Base-by-base conservation (phyloP, 2,329 filamentous ascomycete genomes). In the Spiromastix sp. region DNA sequence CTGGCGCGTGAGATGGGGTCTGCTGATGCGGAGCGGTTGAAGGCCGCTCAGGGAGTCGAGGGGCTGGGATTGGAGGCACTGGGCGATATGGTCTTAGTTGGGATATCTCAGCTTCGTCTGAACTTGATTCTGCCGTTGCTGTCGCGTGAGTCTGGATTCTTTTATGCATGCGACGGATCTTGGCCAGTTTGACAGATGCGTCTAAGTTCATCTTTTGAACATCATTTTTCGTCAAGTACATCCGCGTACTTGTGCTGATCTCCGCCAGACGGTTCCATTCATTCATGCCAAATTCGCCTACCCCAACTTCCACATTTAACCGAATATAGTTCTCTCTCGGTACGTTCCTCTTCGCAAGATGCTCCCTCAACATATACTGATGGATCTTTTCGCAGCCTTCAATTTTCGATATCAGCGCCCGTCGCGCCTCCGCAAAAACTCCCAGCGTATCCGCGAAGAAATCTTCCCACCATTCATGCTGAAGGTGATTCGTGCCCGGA, bases 221-320 rank as follows among this genome's bases (percentile, higher is more conserved):
- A 1, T 77, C 77, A 8, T 72, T 68, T 42, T 79, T 79, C 5
- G 70, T 66, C 35, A 98, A 72, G 54, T 96, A 98, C 43, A 81
- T 76, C 46, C 84, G 74, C 0, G 91, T 98, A 53, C 81, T 81
- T 10, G 85, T 95, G 64, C 85, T 94, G 61, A 98, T 96, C 34
- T 95, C 89, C 17, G 84, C 81, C n/a, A 96, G 66, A 3, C 87
- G 77, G 49, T 85, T 76, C 91, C 91, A 98, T 56, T 96, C 91
- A 54, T 96, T 98, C 86, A 98, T 96, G 34, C 84, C 89, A 56
- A 95, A 96, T 54, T 96, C 91, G 35, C 89, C 87, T 3, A 96
- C 87, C 1, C 89, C 91, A 11, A 94, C 79, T 54, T 96, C 87
- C 26, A 96, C 91, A 45, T 98, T 98, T n/a, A 96, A 68, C 5